phyloP scores from a whole-genome alignment of 2,329 filamentous ascomycete genomes.

The Curvularia lunata region DNA sequence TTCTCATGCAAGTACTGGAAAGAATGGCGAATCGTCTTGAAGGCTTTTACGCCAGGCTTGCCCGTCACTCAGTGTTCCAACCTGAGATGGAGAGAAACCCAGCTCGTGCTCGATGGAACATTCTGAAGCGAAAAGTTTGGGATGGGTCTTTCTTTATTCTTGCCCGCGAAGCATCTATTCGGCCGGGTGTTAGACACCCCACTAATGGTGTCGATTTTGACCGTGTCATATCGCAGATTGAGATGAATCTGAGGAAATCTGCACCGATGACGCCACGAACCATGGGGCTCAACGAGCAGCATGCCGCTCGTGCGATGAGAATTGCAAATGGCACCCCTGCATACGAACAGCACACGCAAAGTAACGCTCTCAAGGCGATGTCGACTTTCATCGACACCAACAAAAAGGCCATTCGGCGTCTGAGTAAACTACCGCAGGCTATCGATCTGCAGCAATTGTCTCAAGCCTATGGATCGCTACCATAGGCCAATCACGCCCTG shows the following conservation, averaged over 20 bases:
- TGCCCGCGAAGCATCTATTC: conserved; percentile 39
- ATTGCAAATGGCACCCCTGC: conserved; percentile 47
- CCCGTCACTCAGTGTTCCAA: conserved; percentile 58
- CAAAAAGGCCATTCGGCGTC: conserved; percentile 14
- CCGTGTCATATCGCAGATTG: conserved; percentile 54
- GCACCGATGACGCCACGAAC: conserved; percentile 22
- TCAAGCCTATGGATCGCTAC: conserved; percentile 6
- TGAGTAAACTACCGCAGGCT: neutral
- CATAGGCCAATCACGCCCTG: conserved; percentile 1
- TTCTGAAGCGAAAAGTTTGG: conserved; percentile 56
- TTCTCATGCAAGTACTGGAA: conserved; percentile 60
- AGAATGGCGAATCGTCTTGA: conserved; percentile 61
- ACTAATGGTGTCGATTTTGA: conserved; percentile 54
- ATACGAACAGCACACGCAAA: conserved; percentile 54
- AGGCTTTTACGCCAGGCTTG: conserved; percentile 60
- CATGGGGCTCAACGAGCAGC: conserved; percentile 52
- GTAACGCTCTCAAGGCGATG: conserved; percentile 54
- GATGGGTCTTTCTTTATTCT: conserved; percentile 62
- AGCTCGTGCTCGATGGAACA: conserved; percentile 60
- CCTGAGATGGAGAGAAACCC: conserved; percentile 62
- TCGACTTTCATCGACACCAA: conserved; percentile 39
- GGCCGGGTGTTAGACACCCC: conserved; percentile 8
- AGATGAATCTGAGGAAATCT: conserved; percentile 40
- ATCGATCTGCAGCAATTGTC: conserved; percentile 3
- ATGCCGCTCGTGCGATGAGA: conserved; percentile 48